Base-by-base conservation (phyloP, 2,329 filamentous ascomycete genomes). In the Xylaria hypoxylon region DNA sequence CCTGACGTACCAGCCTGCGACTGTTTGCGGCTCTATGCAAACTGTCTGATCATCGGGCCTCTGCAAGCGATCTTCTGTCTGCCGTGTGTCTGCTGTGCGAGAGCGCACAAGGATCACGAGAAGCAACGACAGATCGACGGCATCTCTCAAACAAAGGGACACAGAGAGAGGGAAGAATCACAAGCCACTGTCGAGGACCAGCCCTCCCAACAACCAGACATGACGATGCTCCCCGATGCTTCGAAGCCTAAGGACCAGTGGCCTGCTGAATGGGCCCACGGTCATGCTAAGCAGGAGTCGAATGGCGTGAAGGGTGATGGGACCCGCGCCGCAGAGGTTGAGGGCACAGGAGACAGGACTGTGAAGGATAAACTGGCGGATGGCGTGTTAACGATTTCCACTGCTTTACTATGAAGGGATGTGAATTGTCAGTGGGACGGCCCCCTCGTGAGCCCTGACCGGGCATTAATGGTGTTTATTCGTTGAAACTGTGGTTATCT, bases 31-130 rank as follows among this genome's bases (percentile, higher is more conserved):
- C 0, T 48, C 1, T 61, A 64, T 8, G 56, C 19, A 31, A 11
- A 50, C 19, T 63, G 44, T 40, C 45, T 58, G 6, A 47, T 64
- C 31, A 47, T 59, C 35, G 13, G 11, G 1, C 53, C 45, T 13
- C 17, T 58, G 13, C 17, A 58, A 48, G 61, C 7, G 19, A 42
- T 60, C 11, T 55, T 40, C 33, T 55, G 28, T 22, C 38, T 58
- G 11, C 61, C 53, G n/a, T 64, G 15, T 22, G 53, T 59, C 17
- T 59, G 50, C 48, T 61, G 48, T 26, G 59, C 50, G 11, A 28
- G 28, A 11, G 26, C 15, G 17, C 48, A 55, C 40, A 53, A 61
- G 47, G 10, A 55, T 24, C 26, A 53, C 15, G 11, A 53, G 48
- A 47, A 50, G 22, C 38, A 53, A 42, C 22, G 47, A n/a, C 8